Conservation (phyloP, 106 monocot genomes). For the Gastrodia elata region DNA sequence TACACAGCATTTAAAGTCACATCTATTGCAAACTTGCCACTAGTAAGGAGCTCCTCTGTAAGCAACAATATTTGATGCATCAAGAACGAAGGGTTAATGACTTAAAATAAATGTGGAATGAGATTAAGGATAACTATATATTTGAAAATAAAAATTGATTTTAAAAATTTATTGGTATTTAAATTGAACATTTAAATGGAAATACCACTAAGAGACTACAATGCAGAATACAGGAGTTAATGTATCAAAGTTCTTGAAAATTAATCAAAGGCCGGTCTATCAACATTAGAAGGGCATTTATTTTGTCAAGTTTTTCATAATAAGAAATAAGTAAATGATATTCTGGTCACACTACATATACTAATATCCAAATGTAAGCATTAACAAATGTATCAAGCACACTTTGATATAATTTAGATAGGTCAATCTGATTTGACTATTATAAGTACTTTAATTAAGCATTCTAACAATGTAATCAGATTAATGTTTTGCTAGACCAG, state of each 20-base stretch:
- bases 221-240: not conserved
- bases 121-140: too few relatives aligned
- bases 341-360: too few relatives aligned
- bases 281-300: not conserved
- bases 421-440: not conserved
- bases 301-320: not conserved
- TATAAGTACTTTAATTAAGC: not conserved
- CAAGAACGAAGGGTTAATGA: too few relatives aligned
- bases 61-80: too few relatives aligned
- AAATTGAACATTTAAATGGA: not conserved
- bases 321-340: conserved; percentile 2
- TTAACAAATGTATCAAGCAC: not conserved
- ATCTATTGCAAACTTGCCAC: too few relatives aligned
- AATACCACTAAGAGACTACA: not conserved
- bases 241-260: not conserved
- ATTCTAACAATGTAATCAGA: not conserved
- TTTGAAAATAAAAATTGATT: not conserved
- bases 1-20: too few relatives aligned
- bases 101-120: too few relatives aligned
- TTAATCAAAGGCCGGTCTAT: not conserved
- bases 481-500: not conserved
- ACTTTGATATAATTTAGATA: not conserved
- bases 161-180: not conserved
- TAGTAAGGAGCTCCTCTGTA: too few relatives aligned
- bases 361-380: not conserved